Evolutionary conservation across 176 grass and related monocot genomes (phyloP).

Genomic region (Pharus latifolius): DNA sequence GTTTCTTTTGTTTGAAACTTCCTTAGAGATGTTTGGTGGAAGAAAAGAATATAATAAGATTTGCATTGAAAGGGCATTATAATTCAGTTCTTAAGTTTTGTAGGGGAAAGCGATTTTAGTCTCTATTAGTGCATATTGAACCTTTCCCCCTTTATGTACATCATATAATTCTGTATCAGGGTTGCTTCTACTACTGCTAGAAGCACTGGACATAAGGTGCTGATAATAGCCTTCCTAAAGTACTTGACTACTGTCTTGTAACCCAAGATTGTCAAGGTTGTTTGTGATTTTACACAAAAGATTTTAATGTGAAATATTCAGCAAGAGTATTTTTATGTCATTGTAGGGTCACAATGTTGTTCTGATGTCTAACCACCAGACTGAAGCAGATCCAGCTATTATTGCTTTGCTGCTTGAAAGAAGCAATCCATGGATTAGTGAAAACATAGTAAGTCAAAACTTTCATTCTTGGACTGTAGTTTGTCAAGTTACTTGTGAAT

Average conservation of each 20-base stretch:
- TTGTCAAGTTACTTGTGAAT: not conserved
- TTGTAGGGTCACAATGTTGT: conserved; percentile 95
- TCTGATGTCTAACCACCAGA: conserved; percentile 98
- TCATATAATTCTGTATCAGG: not conserved
- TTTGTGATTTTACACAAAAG: conserved; percentile 1
- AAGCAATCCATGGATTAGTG: conserved; percentile 56
- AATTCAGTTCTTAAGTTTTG: not conserved
- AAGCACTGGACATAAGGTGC: not conserved
- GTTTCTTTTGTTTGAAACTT: not conserved
- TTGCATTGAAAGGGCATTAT: not conserved
- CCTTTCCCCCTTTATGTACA: no score
- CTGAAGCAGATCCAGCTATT: conserved; percentile 89
- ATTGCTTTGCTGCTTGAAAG: conserved; percentile 81
- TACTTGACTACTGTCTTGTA: not conserved
- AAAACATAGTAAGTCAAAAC: conserved; percentile 65
- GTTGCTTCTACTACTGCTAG: conserved; percentile 5
- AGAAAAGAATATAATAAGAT: not conserved
- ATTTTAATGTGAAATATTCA: not conserved
- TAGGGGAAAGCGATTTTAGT: not conserved
- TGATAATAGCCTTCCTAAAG: not conserved
- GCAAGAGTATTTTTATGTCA: conserved; percentile 8
- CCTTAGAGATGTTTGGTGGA: not conserved
- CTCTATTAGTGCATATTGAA: not conserved
- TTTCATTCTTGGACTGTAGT: conserved; percentile 18
- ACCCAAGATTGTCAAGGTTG: not conserved